These are phyloP conservation scores for Petasospora fabianii DNA, from an alignment of 1,139 yeast species.

Conservation along the genomic window DNA sequence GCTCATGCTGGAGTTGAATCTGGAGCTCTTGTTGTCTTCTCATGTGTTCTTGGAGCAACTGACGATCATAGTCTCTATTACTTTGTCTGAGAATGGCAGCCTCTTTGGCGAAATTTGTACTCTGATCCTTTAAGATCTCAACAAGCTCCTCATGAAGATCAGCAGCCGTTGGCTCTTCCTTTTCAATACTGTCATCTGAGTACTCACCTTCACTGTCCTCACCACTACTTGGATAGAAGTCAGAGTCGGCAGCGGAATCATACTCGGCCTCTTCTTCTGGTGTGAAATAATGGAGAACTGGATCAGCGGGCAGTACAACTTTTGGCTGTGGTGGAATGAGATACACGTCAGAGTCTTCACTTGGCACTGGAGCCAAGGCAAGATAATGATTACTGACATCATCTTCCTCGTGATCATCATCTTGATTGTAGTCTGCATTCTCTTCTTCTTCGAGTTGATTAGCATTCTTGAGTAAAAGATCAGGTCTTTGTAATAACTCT, in stretches of 20 bases:
- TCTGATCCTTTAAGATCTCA: constrained; percentile 12
- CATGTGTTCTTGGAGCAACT: constrained; percentile 18
- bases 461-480: constrained; percentile 29
- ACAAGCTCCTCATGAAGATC: constrained; percentile 15
- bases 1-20: constrained; percentile 21
- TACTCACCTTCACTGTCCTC: constrained; percentile 25
- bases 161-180: constrained; percentile 12
- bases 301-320: constrained; percentile 12
- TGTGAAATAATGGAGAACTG: constrained; percentile 11
- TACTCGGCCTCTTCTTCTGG: constrained; percentile 13
- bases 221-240: constrained; percentile 16
- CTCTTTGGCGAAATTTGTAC: constrained; percentile 13
- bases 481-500: constrained; percentile 20
- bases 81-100: constrained; percentile 6
- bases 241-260: constrained; percentile 13
- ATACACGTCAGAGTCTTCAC: constrained; percentile 1
- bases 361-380: background rate
- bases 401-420: constrained; percentile 25
- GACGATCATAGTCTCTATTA: constrained; percentile 11
- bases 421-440: constrained; percentile 32
- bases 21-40: constrained; percentile 21
- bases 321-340: constrained; percentile 11
- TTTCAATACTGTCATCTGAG: constrained; percentile 24
- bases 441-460: constrained; percentile 34
- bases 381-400: constrained; percentile 30